Percentiles rank a stretch among this genome's conserved stretches.
Evolutionary conservation across 129 eudicot genomes (phyloP).

Genomic region (Artemisia argyi): DNA sequence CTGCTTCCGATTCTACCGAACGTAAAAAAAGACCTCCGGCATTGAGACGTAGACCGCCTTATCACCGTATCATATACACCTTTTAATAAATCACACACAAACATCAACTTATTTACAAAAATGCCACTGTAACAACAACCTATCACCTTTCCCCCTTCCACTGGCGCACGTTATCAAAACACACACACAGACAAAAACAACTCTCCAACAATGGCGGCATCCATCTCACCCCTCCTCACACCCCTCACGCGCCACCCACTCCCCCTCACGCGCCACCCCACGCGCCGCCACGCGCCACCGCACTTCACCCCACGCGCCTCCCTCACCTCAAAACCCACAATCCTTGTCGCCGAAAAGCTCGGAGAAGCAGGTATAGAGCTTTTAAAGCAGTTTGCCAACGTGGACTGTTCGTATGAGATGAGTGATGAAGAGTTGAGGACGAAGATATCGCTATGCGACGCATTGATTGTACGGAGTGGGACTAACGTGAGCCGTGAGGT

Average conservation of each 20-base stretch:
- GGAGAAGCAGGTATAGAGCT: conserved; percentile 85
- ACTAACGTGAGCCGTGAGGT: conserved; percentile 88
- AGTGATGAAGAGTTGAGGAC: conserved; percentile 85
- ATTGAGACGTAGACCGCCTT: too few relatives aligned
- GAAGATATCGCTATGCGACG: conserved; percentile 91
- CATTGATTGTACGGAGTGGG: conserved; percentile 89
- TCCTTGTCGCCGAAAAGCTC: conserved; percentile 88
- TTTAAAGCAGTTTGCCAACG: conserved; percentile 69
- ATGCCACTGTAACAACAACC: not conserved
- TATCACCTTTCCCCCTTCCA: too few relatives aligned
- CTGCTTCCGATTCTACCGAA: too few relatives aligned
- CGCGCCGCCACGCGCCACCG: conserved; percentile 28
- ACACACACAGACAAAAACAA: not conserved
- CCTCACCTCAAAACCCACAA: conserved; percentile 72
- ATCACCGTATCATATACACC: too few relatives aligned
- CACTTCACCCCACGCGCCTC: conserved; percentile 5
- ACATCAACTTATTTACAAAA: not conserved
- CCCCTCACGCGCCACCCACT: not conserved
- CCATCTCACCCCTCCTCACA: not conserved
- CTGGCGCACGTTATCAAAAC: too few relatives aligned
- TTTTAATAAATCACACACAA: too few relatives aligned
- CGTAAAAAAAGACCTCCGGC: too few relatives aligned
- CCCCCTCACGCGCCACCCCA: conserved; percentile 15
- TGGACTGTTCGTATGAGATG: conserved; percentile 83
- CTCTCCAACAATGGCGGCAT: not conserved